Evolutionary conservation across 176 grass and related monocot genomes (phyloP).

Genomic region (Triticum monococcum): DNA sequence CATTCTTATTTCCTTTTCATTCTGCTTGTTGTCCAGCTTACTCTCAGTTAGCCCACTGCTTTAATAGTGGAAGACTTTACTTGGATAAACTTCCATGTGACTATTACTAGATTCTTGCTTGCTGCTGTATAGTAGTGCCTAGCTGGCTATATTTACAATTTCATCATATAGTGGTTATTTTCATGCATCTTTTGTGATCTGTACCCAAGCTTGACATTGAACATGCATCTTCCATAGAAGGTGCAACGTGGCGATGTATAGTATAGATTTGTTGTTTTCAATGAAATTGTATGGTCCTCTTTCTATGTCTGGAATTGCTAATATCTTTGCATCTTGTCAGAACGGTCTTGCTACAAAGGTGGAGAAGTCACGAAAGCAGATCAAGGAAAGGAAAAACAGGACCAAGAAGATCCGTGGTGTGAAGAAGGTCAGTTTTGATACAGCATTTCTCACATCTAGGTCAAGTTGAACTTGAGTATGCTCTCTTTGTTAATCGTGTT

Average conservation of each 20-base stretch:
- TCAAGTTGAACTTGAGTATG: neutral
- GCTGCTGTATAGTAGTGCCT: too few relatives aligned
- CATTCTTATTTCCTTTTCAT: too few relatives aligned
- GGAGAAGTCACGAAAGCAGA: constrained; percentile 92
- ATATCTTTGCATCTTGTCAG: constrained; percentile 31
- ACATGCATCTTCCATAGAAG: neutral
- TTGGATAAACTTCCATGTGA: too few relatives aligned
- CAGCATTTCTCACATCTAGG: neutral
- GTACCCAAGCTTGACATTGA: too few relatives aligned
- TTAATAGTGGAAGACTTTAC: too few relatives aligned
- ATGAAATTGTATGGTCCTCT: neutral
- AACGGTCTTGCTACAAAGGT: constrained; percentile 95
- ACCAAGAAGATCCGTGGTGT: constrained; percentile 86
- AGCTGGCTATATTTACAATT: too few relatives aligned
- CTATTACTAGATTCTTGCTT: too few relatives aligned
- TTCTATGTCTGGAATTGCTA: neutral
- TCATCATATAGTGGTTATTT: too few relatives aligned
- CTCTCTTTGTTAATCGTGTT: neutral
- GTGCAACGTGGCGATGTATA: neutral
- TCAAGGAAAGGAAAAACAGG: constrained; percentile 94
- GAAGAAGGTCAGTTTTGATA: constrained; percentile 57
- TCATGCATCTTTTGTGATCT: too few relatives aligned
- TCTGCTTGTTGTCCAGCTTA: too few relatives aligned
- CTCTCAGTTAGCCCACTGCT: too few relatives aligned
- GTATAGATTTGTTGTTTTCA: too few relatives aligned